These are phyloP conservation scores for Saccharomycopsis sp. DNA, from an alignment of 805 yeast species.

Conservation along the genomic window DNA sequence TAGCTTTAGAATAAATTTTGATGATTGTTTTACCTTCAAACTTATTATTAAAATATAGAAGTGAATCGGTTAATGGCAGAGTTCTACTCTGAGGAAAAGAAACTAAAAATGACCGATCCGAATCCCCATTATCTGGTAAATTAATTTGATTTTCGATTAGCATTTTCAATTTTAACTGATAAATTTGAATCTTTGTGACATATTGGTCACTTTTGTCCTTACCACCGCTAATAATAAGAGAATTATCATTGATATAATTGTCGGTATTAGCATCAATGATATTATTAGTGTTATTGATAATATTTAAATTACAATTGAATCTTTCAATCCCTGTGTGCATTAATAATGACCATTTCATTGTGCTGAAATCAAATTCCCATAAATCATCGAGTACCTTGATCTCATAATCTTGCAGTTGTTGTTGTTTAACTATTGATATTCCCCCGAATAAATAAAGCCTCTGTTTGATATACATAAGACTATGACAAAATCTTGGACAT, in stretches of 20 bases:
- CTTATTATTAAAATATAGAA: conserved; percentile 3
- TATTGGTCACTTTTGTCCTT: not conserved
- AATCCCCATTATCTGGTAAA: no score
- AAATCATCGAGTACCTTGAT: conserved; percentile 49
- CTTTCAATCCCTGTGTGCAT: conserved; percentile 25
- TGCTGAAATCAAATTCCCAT: conserved; percentile 57
- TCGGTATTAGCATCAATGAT: conserved; percentile 1
- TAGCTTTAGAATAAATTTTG: not conserved
- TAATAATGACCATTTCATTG: conserved; percentile 47
- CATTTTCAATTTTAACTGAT: no score
- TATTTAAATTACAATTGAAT: conserved; percentile 23
- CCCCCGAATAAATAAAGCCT: conserved; percentile 63
- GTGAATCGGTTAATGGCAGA: conserved; percentile 2
- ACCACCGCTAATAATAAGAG: conserved; percentile 8
- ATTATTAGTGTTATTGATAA: conserved; percentile 10
- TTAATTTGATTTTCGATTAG: no score
- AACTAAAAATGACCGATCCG: conserved; percentile 1
- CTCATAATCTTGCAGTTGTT: conserved; percentile 29
- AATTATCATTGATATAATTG: conserved; percentile 8
- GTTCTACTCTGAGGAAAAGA: conserved; percentile 6
- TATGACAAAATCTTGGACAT: conserved; percentile 50
- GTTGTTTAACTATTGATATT: conserved; percentile 32
- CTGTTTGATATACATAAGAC: conserved; percentile 44
- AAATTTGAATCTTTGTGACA: not conserved
- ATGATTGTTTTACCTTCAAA: not conserved